Evolutionary conservation across 129 eudicot species (phyloP).

Genomic region (Tanacetum coccineum): DNA sequence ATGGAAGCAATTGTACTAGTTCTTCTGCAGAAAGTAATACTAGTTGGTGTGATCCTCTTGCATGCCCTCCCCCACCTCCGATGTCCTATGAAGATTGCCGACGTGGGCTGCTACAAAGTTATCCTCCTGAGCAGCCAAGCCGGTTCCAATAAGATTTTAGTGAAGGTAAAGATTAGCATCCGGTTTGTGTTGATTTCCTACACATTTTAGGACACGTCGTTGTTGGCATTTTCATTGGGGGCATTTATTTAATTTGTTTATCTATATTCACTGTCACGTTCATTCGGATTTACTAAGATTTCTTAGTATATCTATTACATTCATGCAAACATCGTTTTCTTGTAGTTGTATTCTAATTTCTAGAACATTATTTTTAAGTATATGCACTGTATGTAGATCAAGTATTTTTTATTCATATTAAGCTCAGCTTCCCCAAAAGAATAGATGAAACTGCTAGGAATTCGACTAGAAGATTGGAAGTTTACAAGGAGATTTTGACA

Average conservation of each 20-base stretch:
- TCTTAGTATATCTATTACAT: slow-evolving; percentile 29
- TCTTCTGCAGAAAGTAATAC: slow-evolving; percentile 43
- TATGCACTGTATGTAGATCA: background rate
- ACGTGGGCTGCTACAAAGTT: slow-evolving; percentile 25
- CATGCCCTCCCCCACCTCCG: slow-evolving; percentile 29
- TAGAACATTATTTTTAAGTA: slow-evolving; percentile 20
- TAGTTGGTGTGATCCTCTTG: slow-evolving; percentile 49
- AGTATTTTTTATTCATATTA: slow-evolving; percentile 8
- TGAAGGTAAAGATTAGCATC: slow-evolving; percentile 20
- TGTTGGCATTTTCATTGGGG: slow-evolving; percentile 36
- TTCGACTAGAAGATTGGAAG: slow-evolving; percentile 19
- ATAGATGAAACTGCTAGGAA: slow-evolving; percentile 1
- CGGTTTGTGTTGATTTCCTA: slow-evolving; percentile 30
- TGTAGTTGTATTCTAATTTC: slow-evolving; percentile 39
- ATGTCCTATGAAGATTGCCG: slow-evolving; percentile 36
- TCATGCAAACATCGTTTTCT: slow-evolving; percentile 35
- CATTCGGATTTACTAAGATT: slow-evolving; percentile 31
- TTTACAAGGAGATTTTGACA: slow-evolving; percentile 19
- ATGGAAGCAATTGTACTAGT: slow-evolving; percentile 37
- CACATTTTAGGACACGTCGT: slow-evolving; percentile 24
- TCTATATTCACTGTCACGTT: slow-evolving; percentile 42
- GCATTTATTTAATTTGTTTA: slow-evolving; percentile 42
- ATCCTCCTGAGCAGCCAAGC: slow-evolving; percentile 31
- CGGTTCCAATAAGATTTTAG: slow-evolving; percentile 30
- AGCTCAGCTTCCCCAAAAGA: slow-evolving; percentile 9